phyloP scores from a whole-genome alignment of 768 basidiomycete genomes.

The Serpula lacrymans region DNA sequence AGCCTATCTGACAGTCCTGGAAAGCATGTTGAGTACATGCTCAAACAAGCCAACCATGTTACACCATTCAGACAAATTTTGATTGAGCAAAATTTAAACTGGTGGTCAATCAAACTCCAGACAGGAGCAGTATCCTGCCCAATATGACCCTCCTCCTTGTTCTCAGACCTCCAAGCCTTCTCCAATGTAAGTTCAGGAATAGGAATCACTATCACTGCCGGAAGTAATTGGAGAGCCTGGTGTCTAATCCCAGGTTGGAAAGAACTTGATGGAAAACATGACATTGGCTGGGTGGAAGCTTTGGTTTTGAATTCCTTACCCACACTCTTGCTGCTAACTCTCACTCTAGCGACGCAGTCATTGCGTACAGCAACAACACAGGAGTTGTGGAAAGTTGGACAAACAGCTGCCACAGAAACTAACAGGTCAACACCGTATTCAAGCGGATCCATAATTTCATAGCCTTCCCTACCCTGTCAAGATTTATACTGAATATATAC shows the following conservation, averaged over 20 bases:
- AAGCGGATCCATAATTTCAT: not conserved
- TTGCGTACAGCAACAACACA: slow-evolving; percentile 1
- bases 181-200: slow-evolving; percentile 38
- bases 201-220: slow-evolving; percentile 33
- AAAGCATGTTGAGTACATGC: not conserved
- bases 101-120: not conserved
- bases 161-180: slow-evolving; percentile 30
- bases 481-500: slow-evolving; percentile 31
- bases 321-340: slow-evolving; percentile 1
- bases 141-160: slow-evolving; percentile 21
- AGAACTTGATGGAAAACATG: slow-evolving; percentile 11
- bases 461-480: not conserved
- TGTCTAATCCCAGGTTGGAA: slow-evolving; percentile 29
- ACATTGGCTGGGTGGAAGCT: slow-evolving; percentile 48
- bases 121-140: not conserved
- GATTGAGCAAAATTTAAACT: not conserved
- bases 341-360: slow-evolving; percentile 10
- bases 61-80: not conserved
- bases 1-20: not conserved
- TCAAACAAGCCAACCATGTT: not conserved
- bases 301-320: slow-evolving; percentile 41
- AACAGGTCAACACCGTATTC: slow-evolving; percentile 2
- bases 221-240: slow-evolving; percentile 30
- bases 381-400: slow-evolving; percentile 7
- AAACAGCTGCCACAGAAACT: not conserved